Base-by-base conservation (phyloP, 768 basidiomycete genomes). In the Lentinula detonsa region DNA sequence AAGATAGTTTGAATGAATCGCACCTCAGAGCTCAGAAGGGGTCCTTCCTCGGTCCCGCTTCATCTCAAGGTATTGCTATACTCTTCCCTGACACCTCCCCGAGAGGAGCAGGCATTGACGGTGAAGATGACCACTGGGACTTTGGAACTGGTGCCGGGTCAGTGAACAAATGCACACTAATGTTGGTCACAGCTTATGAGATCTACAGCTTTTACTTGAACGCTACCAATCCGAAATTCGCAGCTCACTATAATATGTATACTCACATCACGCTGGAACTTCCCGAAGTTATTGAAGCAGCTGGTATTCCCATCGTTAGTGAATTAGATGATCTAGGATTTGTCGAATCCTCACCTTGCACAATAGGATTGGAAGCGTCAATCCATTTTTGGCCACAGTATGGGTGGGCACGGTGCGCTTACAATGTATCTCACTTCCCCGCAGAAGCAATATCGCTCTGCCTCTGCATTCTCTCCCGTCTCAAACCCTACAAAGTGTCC, bases 31-130 rank as follows among this genome's bases (percentile, higher is more conserved):
- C 96, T 1, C 93, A 95, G 74, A 98, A 99, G 72, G 95, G 93
- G n/a, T 84, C 83, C 10, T 96, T 98, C 75, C 75, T 98, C 42
- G 81, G 85, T n/a, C 85, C 89, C 43, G 96, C 96, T 1, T 84
- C 93, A 4, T 78, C 84, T 18, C 86, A 96, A 67, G 88, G 90
- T 5, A 87, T 99, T 59, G 95, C 97, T 0, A 76, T 98, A 54
- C 84, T 98, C 60, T 93, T 98, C 72, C 93, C 97, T 2, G 97
- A 99, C 70, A 98, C 96, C 0, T 95, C 92, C 37, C 97, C 97
- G 1, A 84, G 97, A 40, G 95, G 95, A 4, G 95, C 96, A 16
- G 89, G 87, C 16, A 80, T 93, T 61, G 84, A 87, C 54, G 92
- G 89, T 50, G 94, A 95, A 75, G 81, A 86, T 39, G 78, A 81